A percentile compares a stretch with the other conserved stretches of the same genome.
These are phyloP conservation scores for Ettlia oleoabundans DNA, from an alignment of 139 green algal genomes.

Conservation along the genomic window DNA sequence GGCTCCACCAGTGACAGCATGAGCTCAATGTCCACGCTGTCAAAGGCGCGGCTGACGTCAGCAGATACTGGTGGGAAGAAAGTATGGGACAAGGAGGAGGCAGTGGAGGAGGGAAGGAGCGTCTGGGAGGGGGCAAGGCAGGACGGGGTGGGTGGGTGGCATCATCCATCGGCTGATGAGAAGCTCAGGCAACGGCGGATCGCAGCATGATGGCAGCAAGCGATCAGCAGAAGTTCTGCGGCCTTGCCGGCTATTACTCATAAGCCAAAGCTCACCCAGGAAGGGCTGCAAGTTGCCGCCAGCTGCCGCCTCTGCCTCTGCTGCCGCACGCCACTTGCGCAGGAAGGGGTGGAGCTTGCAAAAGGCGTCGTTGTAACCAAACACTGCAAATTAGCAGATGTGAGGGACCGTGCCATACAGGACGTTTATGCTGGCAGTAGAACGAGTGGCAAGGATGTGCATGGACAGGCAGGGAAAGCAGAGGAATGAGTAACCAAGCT, in stretches of 20 bases:
- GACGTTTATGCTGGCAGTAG: not conserved
- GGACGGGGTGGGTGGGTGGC: too few species aligned
- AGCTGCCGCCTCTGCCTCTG: not conserved
- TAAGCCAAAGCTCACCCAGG: not conserved
- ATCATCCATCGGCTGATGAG: too few species aligned
- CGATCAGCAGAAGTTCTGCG: too few species aligned
- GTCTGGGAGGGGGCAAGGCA: too few species aligned
- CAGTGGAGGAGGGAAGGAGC: too few species aligned
- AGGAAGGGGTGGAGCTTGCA: conserved; percentile 63
- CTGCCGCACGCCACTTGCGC: conserved; percentile 48
- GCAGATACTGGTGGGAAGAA: not conserved
- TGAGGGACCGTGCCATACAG: not conserved
- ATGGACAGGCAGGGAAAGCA: not conserved
- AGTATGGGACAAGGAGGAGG: not conserved
- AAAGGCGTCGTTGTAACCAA: conserved; percentile 81
- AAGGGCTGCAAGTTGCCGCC: not conserved
- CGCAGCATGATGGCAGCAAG: too few species aligned
- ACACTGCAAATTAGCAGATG: conserved; percentile 55
- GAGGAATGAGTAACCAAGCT: not conserved
- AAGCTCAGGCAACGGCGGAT: too few species aligned
- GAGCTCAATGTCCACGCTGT: conserved; percentile 63
- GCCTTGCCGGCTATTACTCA: too few species aligned
- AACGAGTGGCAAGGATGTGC: too few species aligned
- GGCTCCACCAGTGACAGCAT: conserved; percentile 63
- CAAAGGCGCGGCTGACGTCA: conserved; percentile 83